Evolutionary conservation across 768 basidiomycete genomes (phyloP), one percentile per base, ranked within the genome.

Genomic region (Termitomyces sp.): DNA sequence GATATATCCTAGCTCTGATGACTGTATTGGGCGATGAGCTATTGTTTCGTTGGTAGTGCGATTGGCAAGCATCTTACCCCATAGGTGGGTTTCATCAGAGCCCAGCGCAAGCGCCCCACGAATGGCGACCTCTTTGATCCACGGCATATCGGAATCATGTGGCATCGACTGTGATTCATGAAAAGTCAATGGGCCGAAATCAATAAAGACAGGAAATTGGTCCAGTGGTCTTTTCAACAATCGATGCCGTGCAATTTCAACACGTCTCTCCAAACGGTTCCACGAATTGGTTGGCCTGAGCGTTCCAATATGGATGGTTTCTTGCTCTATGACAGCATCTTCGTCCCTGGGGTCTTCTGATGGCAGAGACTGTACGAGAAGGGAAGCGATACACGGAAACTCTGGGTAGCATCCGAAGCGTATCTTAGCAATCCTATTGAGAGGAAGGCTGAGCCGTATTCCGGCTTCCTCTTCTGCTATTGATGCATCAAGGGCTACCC

Each of bases 371-470:
- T 65, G 66, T 9, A 76, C 64, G 33, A 64, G 65, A 51, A 75
- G 64, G 11, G 69, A 67, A 2, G 66, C 61, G 20, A 76, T 61
- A 7, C 62, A 70, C 7, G 74, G 67, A 24, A 74, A 69, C 33
- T 73, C 67, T 35, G 70, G 64, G 9, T 68, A 71, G 18, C 58
- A 57, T 24, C 63, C 66, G 60, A 69, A 68, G 28, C 63, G 63
- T 11, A 70, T 62, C 5, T 68, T 63, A 20, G 63, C 55, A 45
- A 85, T 75, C 54, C 74, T 73, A 51, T 72, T 67, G 20, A 84
- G 68, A 11, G 84, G 83, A 54, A 79, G 77, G 63, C 78, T 78
- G 49, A 84, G 71, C 32, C 82, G 69, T 51, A 85, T 70, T 39
- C 82, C 79, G 15, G 70, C 62, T 12, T 69, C 69, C 15, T 73